Evolutionary conservation across 108 stramenopile species (phyloP).

Genomic region (Cyclotella kingstonii): DNA sequence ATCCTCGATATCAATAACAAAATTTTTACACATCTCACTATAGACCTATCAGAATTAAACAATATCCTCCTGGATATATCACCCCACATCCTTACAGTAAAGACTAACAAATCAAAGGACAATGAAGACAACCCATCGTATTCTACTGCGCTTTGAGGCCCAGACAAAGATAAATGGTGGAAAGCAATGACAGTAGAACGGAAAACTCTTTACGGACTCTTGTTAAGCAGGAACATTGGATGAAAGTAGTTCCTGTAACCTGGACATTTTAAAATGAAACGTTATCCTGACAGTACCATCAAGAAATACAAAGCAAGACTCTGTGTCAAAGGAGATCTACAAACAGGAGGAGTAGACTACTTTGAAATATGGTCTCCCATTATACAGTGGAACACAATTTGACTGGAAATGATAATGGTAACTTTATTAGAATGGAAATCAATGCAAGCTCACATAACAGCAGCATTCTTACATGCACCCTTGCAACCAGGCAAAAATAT

Average conservation of each 20-base stretch:
- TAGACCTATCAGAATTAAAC: neutral
- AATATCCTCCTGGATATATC: neutral
- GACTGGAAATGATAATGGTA: slow-evolving; percentile 17
- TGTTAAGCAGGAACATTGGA: neutral
- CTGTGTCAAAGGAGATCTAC: slow-evolving; percentile 42
- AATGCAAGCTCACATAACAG: slow-evolving; percentile 20
- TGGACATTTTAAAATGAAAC: slow-evolving; percentile 52
- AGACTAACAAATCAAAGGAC: neutral
- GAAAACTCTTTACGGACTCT: neutral
- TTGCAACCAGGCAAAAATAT: slow-evolving; percentile 33
- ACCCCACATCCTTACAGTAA: neutral
- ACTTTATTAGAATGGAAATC: neutral
- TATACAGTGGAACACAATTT: slow-evolving; percentile 41
- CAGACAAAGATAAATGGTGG: neutral
- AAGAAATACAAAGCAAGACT: slow-evolving; percentile 50
- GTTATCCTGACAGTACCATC: slow-evolving; percentile 44
- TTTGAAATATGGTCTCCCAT: slow-evolving; percentile 48
- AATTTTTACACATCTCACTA: neutral
- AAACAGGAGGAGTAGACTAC: slow-evolving; percentile 22
- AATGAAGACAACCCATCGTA: neutral
- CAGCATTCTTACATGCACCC: slow-evolving; percentile 49
- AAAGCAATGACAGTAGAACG: neutral
- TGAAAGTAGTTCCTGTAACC: slow-evolving; percentile 31
- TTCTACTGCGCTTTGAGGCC: neutral
- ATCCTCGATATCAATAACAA: neutral